These are phyloP conservation scores for Leccinum subtestaceum DNA, from an alignment of 768 basidiomycete species.

Conservation along the genomic window DNA sequence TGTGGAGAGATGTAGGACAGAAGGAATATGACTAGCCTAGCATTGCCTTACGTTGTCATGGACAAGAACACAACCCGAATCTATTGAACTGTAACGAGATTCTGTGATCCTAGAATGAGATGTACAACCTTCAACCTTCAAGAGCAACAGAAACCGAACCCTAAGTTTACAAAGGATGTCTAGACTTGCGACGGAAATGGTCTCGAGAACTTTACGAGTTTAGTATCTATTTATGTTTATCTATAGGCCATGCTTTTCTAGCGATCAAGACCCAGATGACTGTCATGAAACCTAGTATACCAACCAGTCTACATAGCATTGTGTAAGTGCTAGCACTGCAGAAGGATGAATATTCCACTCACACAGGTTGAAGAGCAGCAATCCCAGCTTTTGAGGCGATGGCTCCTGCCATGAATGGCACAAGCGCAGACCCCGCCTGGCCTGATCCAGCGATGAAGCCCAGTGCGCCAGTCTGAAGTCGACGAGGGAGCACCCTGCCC, in stretches of 20 bases:
- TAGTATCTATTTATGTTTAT: not conserved
- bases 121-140: not conserved
- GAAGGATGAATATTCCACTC: slow-evolving; percentile 18
- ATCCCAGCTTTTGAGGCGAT: slow-evolving; percentile 43
- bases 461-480: slow-evolving; percentile 36
- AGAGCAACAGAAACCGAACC: not conserved
- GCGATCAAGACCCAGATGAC: slow-evolving; percentile 40
- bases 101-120: not conserved
- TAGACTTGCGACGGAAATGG: not conserved
- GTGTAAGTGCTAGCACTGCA: not conserved
- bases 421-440: slow-evolving; percentile 46
- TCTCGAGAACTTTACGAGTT: not conserved
- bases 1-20: slow-evolving; percentile 55
- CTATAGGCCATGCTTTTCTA: slow-evolving; percentile 12
- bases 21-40: not conserved
- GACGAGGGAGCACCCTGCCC: slow-evolving; percentile 33
- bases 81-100: not conserved
- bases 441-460: slow-evolving; percentile 56
- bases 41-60: not conserved
- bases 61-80: not conserved
- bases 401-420: slow-evolving; percentile 52
- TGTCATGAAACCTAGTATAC: slow-evolving; percentile 40
- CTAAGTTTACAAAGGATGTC: not conserved
- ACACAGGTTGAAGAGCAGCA: slow-evolving; percentile 48
- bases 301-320: slow-evolving; percentile 23